These are phyloP conservation scores for Hypomyces rosellus DNA, from an alignment of 2,329 filamentous ascomycete species.

Conservation along the genomic window DNA sequence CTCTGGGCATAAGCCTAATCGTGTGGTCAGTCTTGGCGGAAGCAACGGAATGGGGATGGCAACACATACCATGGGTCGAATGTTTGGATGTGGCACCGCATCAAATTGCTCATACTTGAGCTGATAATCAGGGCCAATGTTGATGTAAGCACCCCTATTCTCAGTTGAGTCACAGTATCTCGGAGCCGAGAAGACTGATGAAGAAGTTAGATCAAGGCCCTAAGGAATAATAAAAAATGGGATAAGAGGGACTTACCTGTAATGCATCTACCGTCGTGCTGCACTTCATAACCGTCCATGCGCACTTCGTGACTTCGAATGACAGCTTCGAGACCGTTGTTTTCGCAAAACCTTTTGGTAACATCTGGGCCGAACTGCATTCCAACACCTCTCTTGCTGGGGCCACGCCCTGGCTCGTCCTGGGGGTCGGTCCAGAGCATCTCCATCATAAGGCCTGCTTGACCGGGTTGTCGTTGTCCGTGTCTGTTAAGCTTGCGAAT, in stretches of 20 bases:
- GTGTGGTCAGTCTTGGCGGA: conserved; percentile 18
- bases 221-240: background rate
- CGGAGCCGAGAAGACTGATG: conserved; percentile 84
- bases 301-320: conserved; percentile 97
- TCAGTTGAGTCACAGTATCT: conserved; percentile 97
- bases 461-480: conserved; percentile 85
- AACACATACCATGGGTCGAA: conserved; percentile 74
- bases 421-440: conserved; percentile 99
- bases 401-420: conserved; percentile 73
- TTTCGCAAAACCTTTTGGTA: conserved; percentile 93
- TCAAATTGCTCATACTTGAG: conserved; percentile 91
- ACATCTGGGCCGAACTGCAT: conserved; percentile 96
- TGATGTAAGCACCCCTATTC: conserved; percentile 98
- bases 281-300: conserved; percentile 98
- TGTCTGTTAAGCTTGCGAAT: conserved; percentile 90
- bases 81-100: conserved; percentile 90
- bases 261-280: conserved; percentile 92
- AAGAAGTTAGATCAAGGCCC: conserved; percentile 12
- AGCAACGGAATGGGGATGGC: conserved; percentile 3
- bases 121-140: conserved; percentile 87
- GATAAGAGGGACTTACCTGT: conserved; percentile 55
- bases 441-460: conserved; percentile 97
- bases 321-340: conserved; percentile 87
- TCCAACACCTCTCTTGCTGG: conserved; percentile 93
- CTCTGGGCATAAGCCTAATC: conserved; percentile 73